Conservation (phyloP, 495 filamentous ascomycete species). For the Penicillium egyptiacum region DNA sequence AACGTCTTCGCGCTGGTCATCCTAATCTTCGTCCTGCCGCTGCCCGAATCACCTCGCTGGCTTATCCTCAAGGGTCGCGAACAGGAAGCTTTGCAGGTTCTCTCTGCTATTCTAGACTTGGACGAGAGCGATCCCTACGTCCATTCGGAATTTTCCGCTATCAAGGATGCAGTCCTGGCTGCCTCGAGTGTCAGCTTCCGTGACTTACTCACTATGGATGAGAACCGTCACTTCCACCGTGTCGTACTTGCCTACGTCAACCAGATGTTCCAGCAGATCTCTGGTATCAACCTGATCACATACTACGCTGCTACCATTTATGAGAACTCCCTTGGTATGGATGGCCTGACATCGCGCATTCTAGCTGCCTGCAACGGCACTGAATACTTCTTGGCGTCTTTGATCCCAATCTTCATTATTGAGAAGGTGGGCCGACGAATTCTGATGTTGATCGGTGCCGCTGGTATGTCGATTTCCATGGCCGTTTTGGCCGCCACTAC, state of each 20-base stretch:
- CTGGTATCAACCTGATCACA: constrained; percentile 73
- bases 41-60: constrained; percentile 48
- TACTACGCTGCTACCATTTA: constrained; percentile 72
- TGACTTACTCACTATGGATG: constrained; percentile 70
- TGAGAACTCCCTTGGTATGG: constrained; percentile 56
- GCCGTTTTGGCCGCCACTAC: constrained; percentile 59
- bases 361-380: constrained; percentile 71
- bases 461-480: constrained; percentile 69
- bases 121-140: constrained; percentile 44
- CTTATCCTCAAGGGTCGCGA: constrained; percentile 40
- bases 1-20: constrained; percentile 37
- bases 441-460: constrained; percentile 70
- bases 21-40: constrained; percentile 31
- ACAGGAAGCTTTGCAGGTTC: constrained; percentile 38
- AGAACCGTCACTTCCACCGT: constrained; percentile 73
- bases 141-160: constrained; percentile 62
- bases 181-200: constrained; percentile 61
- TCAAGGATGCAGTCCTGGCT: constrained; percentile 73
- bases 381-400: constrained; percentile 72
- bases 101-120: constrained; percentile 30
- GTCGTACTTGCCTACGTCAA: constrained; percentile 69
- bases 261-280: constrained; percentile 76
- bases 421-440: constrained; percentile 66
- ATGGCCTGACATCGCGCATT: constrained; percentile 59
- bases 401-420: constrained; percentile 68